Evolutionary conservation across 1,139 yeast genomes (phyloP).

Genomic region (Suhomyces bokatorum): DNA sequence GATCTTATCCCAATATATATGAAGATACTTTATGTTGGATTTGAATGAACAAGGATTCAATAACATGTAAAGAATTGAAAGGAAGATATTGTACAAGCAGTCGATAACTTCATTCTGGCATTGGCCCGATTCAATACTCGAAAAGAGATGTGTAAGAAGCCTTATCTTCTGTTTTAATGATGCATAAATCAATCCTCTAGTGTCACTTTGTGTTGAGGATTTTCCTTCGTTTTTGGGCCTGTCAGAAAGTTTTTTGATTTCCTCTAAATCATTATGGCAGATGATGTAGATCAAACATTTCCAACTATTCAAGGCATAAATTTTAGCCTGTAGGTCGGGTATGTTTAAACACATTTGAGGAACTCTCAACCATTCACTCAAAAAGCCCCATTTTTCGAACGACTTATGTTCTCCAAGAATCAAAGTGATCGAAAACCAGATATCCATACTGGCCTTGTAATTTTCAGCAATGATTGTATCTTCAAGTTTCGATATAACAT

Average conservation of each 20-base stretch:
- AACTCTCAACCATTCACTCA: constrained; percentile 37
- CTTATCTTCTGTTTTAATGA: constrained; percentile 30
- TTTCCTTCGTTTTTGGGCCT: constrained; percentile 14
- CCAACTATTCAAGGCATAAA: constrained; percentile 39
- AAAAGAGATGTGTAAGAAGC: constrained; percentile 31
- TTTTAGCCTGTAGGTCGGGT: constrained; percentile 26
- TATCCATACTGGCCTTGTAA: constrained; percentile 40
- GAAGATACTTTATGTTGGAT: constrained; percentile 27
- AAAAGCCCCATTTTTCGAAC: constrained; percentile 36
- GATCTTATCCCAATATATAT: constrained; percentile 42
- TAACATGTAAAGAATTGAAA: constrained; percentile 36
- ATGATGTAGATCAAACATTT: constrained; percentile 38
- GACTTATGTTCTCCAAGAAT: constrained; percentile 28
- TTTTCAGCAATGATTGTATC: constrained; percentile 28
- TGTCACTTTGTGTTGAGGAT: background rate
- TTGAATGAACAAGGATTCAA: constrained; percentile 26
- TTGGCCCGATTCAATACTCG: constrained; percentile 22
- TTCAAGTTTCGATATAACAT: constrained; percentile 27
- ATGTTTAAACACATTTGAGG: constrained; percentile 34
- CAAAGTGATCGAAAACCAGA: constrained; percentile 44
- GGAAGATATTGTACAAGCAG: constrained; percentile 31
- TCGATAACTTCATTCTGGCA: constrained; percentile 28
- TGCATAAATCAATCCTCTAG: constrained; percentile 17
- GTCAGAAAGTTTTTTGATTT: constrained; percentile 23
- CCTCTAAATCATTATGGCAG: constrained; percentile 35